Evolutionary conservation across 139 green algal genomes (phyloP), one percentile per base, ranked within the genome.

Genomic region (Trebouxia sp.): DNA sequence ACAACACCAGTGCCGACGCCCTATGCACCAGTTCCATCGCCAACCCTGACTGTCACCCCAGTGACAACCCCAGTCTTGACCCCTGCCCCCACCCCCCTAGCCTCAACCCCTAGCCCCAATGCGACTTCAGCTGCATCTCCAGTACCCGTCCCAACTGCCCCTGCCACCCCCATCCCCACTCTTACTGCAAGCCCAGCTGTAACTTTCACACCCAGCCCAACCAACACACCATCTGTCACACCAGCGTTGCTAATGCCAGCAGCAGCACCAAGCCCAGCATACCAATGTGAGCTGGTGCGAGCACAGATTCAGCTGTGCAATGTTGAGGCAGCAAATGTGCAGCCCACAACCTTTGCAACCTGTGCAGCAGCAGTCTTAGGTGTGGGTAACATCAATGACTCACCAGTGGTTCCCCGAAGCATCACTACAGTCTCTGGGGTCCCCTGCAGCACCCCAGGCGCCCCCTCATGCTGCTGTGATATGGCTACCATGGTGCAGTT

Each of bases 321-420:
- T 28, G 62, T 72, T 14, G 12, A 72, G 11, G 32, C 62, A 28
- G 32, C 32, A 12, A 37, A 17, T 22, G 28, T 72, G 0, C 32
- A 26, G 12, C 35, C 62, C 62, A 45, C 32, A 14, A 72, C 32
- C 62, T 72, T 72, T 45, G 62, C 32, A 32, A 72, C 62, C 62
- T 72, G 62, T 72, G 62, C 62, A 28, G 62, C 62, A 42, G 62
- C 62, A 15, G 62, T 35, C 32, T 6, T 72, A 17, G 62, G 62
- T 11, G 12, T 72, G 0, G 62, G 32, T 3, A 9, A 32, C 1
- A 5, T 11, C 26, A 5, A 26, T 17, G 15, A 26, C 62, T 45
- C 32, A 0, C 32, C 62, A 42, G 62, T 72, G 3, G 35, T 72
- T 35, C 62, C 62, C 7, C 62, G 62, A 3, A 45, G 12, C 62